These are phyloP conservation scores for Claviceps humidiphila DNA, from an alignment of 2,329 filamentous ascomycete species.

Conservation along the genomic window DNA sequence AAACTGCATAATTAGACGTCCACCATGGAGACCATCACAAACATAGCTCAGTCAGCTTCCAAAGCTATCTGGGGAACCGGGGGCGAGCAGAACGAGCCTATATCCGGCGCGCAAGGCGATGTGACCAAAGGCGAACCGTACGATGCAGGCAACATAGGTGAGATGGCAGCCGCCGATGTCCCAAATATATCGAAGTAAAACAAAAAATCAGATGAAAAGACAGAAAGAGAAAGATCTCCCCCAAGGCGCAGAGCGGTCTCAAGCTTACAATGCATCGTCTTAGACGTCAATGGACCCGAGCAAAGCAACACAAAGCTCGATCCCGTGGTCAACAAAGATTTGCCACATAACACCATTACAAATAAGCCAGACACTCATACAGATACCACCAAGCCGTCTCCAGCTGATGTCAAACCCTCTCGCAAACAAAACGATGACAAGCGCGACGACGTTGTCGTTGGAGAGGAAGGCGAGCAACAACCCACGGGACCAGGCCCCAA, in stretches of 20 bases:
- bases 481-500: conserved; percentile 16
- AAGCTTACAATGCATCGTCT: background rate
- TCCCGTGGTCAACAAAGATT: background rate
- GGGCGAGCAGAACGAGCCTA: conserved; percentile 43
- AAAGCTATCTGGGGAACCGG: conserved; percentile 31
- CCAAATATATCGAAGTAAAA: background rate
- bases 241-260: too few species aligned
- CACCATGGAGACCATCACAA: conserved; percentile 52
- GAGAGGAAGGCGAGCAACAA: conserved; percentile 20
- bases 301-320: background rate
- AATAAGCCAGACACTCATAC: background rate
- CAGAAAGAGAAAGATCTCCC: background rate
- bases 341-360: too few species aligned
- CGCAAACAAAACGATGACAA: background rate
- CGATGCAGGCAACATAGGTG: conserved; percentile 63
- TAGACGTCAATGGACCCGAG: background rate
- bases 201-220: background rate
- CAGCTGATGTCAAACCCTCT: background rate
- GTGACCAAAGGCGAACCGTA: conserved; percentile 59
- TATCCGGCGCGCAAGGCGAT: conserved; percentile 57
- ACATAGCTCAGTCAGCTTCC: conserved; percentile 29
- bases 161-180: background rate
- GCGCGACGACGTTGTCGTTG: conserved; percentile 20
- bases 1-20: background rate
- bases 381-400: background rate